phyloP scores from a whole-genome alignment of 495 filamentous ascomycete species.

The Tuber indicum region DNA sequence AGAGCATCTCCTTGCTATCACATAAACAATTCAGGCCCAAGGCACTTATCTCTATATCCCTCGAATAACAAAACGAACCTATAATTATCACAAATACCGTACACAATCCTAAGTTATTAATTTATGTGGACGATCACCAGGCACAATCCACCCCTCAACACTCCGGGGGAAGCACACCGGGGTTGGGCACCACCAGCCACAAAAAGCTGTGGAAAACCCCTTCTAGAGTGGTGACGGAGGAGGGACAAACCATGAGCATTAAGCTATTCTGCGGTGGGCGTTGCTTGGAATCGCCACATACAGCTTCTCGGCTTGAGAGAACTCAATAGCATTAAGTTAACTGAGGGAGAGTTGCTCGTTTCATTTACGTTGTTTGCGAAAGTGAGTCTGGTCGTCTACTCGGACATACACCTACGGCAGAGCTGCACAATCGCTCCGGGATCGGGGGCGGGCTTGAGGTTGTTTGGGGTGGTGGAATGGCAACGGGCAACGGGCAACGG shows the following conservation, averaged over 20 bases:
- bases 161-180: not conserved
- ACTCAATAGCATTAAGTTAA: not conserved
- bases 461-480: not conserved
- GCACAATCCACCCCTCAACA: not conserved
- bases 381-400: not conserved
- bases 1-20: not conserved
- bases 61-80: not conserved
- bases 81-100: not conserved
- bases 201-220: not conserved
- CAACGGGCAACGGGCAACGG: not conserved
- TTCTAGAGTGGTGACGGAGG: not conserved
- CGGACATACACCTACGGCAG: not conserved
- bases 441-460: not conserved
- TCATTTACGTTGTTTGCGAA: not conserved
- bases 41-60: not conserved
- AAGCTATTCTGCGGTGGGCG: not conserved
- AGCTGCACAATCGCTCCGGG: not conserved
- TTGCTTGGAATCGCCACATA: not conserved
- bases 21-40: not conserved
- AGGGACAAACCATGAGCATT: not conserved
- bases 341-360: not conserved
- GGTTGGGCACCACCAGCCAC: not conserved
- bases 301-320: not conserved
- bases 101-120: not conserved
- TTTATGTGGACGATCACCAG: not conserved